Conservation (phyloP, 2,329 filamentous ascomycete genomes). For the Clarireedia homoeocarpa region DNA sequence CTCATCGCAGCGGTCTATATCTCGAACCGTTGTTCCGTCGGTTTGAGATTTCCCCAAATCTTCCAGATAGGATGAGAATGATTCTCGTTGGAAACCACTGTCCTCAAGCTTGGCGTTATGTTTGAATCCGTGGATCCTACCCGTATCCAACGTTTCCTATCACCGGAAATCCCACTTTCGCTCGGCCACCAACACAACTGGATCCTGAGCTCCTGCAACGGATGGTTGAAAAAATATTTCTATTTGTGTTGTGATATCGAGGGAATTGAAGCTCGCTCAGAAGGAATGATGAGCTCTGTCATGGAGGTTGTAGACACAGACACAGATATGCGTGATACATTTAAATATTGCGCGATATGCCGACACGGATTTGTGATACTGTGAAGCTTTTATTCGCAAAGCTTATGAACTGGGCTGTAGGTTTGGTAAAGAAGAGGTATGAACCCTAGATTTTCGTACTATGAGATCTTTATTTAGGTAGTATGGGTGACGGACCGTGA, state of each 20-base stretch:
- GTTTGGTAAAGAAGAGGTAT: not conserved
- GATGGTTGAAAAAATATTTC: not conserved
- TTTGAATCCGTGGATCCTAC: not conserved
- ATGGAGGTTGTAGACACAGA: not conserved
- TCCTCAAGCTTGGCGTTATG: not conserved
- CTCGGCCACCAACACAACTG: not conserved
- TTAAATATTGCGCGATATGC: not conserved
- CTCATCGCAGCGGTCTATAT: slow-evolving; percentile 4
- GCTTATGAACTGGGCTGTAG: not conserved
- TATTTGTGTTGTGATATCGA: not conserved
- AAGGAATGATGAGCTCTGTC: not conserved
- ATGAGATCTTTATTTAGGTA: not conserved
- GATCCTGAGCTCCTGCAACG: not conserved
- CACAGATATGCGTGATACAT: slow-evolving; percentile 6
- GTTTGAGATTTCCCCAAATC: not conserved
- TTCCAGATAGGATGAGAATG: too few species aligned
- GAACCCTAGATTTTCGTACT: slow-evolving; percentile 11
- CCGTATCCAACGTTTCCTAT: too few species aligned
- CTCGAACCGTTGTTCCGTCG: not conserved
- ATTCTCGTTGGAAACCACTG: too few species aligned
- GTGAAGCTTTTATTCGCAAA: not conserved
- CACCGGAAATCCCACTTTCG: too few species aligned
- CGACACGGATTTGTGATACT: not conserved
- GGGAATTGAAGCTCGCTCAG: not conserved
- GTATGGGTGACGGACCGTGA: too few species aligned